These are phyloP conservation scores for Neurospora tetraspora DNA, from an alignment of 495 filamentous ascomycete species.

Conservation along the genomic window DNA sequence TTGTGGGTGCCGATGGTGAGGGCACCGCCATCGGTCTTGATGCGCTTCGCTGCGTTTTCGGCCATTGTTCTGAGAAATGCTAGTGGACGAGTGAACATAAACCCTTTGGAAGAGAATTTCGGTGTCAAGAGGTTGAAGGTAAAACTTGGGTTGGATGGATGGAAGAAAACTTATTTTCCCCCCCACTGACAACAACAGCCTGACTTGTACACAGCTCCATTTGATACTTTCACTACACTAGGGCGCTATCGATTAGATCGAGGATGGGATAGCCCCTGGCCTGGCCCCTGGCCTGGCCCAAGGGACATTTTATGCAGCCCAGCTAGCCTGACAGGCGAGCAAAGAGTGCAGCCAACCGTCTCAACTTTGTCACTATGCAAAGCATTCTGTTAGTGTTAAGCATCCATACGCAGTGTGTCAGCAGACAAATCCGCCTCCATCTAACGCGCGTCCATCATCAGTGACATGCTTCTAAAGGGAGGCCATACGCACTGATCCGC, in stretches of 20 bases:
- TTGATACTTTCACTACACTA: background rate
- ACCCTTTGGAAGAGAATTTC: constrained; percentile 12
- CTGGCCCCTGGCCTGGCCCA: background rate
- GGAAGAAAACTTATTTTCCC: background rate
- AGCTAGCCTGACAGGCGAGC: background rate
- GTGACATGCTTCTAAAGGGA: background rate
- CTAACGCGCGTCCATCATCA: background rate
- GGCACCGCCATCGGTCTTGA: constrained; percentile 48
- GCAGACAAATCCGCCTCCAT: background rate
- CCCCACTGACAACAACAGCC: background rate
- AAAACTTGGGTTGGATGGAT: background rate
- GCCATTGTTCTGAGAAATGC: constrained; percentile 38
- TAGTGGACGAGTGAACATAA: background rate
- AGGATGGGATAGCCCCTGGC: background rate
- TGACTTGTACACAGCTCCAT: background rate
- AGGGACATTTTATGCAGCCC: background rate
- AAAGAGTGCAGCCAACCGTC: background rate
- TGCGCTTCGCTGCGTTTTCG: constrained; percentile 57
- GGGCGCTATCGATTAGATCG: background rate
- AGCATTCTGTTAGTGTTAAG: background rate
- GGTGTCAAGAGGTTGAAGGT: background rate
- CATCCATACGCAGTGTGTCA: background rate
- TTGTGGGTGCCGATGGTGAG: constrained; percentile 83
- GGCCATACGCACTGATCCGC: background rate
- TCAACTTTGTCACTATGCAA: background rate